A percentile compares a stretch with the other conserved stretches of the same genome.
These are phyloP conservation scores for Dictyostelium citrinum DNA, from an alignment of 78 protist species.

Conservation along the genomic window DNA sequence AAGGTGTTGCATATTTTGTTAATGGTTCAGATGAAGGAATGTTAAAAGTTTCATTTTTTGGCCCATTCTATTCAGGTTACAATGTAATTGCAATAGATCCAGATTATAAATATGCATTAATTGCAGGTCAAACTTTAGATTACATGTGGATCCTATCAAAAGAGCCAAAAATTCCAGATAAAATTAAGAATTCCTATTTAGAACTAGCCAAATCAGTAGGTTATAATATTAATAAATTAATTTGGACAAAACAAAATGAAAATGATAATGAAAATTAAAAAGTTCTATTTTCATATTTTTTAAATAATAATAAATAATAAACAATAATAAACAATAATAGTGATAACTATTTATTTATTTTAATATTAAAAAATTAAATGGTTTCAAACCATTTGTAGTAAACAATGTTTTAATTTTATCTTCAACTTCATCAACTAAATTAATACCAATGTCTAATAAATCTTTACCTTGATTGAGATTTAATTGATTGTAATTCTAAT, in stretches of 20 bases:
- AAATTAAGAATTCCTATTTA: not conserved
- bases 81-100: not conserved
- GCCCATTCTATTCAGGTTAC: slow-evolving; percentile 1
- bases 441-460: not conserved
- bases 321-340: no score
- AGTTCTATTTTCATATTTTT: no score
- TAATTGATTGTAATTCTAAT: not conserved
- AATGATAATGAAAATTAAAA: not conserved
- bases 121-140: not conserved
- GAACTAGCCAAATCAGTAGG: not conserved
- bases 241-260: not conserved
- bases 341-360: no score
- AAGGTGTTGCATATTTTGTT: not conserved
- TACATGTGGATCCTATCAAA: slow-evolving; percentile 13
- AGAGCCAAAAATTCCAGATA: not conserved
- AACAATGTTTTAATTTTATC: no score
- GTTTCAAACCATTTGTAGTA: no score
- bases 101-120: not conserved
- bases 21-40: not conserved
- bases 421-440: not conserved
- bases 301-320: no score
- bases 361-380: no score
- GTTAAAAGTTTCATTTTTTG: not conserved
- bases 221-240: not conserved
- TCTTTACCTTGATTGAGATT: not conserved